These are phyloP conservation scores for Sporormia fimetaria DNA, from an alignment of 495 filamentous ascomycete genomes.

Conservation along the genomic window DNA sequence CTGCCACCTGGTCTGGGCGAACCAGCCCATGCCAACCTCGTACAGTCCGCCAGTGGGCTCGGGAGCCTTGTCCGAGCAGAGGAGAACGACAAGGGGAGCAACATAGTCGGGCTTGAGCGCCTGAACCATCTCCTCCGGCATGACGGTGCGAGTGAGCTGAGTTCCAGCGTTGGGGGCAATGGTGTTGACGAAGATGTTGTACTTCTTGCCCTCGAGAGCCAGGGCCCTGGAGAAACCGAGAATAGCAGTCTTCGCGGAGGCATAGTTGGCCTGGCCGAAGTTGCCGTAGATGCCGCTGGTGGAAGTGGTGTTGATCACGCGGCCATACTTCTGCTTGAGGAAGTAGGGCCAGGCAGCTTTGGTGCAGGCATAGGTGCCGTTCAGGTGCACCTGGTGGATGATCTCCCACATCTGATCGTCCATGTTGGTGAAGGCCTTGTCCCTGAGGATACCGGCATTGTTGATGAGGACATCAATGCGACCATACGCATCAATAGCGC, in stretches of 20 bases:
- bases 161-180: conserved; percentile 97
- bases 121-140: conserved; percentile 96
- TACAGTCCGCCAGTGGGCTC: conserved; percentile 83
- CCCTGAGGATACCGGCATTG: conserved; percentile 93
- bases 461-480: conserved; percentile 92
- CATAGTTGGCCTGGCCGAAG: conserved; percentile 97
- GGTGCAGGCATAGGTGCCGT: conserved; percentile 92
- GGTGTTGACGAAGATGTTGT: conserved; percentile 98
- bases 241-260: conserved; percentile 90
- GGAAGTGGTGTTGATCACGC: conserved; percentile 90
- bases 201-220: conserved; percentile 86
- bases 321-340: conserved; percentile 97
- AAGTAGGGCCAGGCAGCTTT: conserved; percentile 98
- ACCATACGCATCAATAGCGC: conserved; percentile 84
- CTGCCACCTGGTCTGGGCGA: conserved; percentile 87
- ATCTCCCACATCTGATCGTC: conserved; percentile 87
- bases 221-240: conserved; percentile 89
- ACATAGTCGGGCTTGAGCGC: conserved; percentile 99
- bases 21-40: conserved; percentile 94
- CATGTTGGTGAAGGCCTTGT: conserved; percentile 98
- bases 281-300: conserved; percentile 98
- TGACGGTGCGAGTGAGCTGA: conserved; percentile 86
- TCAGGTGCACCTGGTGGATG: conserved; percentile 82
- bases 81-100: conserved; percentile 77
- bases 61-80: conserved; percentile 80